Evolutionary conservation across 495 filamentous ascomycete species (phyloP), one percentile per base, ranked within the genome.

Genomic region (Letharia columbiana): DNA sequence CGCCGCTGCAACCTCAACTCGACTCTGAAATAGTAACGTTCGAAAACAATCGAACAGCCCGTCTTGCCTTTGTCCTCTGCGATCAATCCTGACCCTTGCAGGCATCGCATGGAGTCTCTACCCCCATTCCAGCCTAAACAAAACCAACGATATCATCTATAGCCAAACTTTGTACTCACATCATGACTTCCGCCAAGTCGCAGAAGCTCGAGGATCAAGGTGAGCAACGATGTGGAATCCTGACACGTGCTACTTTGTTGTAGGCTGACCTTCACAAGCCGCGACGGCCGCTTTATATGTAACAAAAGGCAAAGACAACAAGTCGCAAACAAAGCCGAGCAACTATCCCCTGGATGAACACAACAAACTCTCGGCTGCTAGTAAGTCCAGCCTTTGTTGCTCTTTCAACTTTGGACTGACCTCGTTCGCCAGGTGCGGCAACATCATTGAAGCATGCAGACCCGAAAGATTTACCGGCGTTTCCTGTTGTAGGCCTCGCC

Each of bases 391-490:
- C 18, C 7, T 47, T 33, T 54, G 23, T 15, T 15, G 9, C 18
- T 35, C 37, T 42, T n/a, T 60, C 41, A n/a, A 66, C 15, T 4
- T 12, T 13, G 18, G 45, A 45, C 49, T 67, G 31, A 63, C 54
- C 13, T 13, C 17, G 11, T 60, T 7, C 44, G 28, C 54, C 60
- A 84, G 83, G 83, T 64, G 83, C 83, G 20, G 82, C 86, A 15
- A 81, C 85, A 40, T 83, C 82, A 47, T 78, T 88, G 70, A 87
- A 85, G 75, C 86, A 90, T 75, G 86, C 88, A 66, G 82, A 82
- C 68, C 81, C 85, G 28, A 79, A 83, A 61, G 86, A 89, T 66
- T 80, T 92, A 15, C 87, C 89, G 37, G 83, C 83, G 69, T 91
- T 79, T 67, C 86, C 89, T 17, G 81, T 82, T 31, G 73, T 81